These are phyloP conservation scores for Penicillium manginii DNA, from an alignment of 495 filamentous ascomycete genomes.

Conservation along the genomic window DNA sequence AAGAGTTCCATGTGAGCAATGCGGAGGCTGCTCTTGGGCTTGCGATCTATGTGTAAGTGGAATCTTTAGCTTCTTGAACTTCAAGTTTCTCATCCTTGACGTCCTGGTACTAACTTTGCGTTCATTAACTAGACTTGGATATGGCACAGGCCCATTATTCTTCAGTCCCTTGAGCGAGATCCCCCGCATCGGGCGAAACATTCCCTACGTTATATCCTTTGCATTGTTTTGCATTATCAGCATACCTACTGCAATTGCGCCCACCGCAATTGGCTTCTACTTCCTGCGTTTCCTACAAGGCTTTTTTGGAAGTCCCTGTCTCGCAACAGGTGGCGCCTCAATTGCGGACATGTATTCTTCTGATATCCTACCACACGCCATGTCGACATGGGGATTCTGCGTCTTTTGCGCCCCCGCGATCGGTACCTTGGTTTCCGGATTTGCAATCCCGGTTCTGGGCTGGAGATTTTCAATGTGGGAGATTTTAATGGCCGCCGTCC, in stretches of 20 bases:
- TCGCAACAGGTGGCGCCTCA: conserved; percentile 44
- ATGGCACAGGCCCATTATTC: conserved; percentile 47
- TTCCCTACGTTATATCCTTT: conserved; percentile 52
- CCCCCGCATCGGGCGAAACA: conserved; percentile 50
- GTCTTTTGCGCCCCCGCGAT: conserved; percentile 42
- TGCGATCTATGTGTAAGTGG: conserved; percentile 52
- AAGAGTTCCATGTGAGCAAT: conserved; percentile 48
- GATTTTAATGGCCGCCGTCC: conserved; percentile 44
- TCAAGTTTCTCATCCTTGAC: no score
- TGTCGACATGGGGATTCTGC: conserved; percentile 33
- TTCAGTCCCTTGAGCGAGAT: conserved; percentile 55
- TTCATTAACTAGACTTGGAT: conserved; percentile 31
- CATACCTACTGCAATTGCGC: conserved; percentile 41
- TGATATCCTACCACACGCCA: conserved; percentile 7
- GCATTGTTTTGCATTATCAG: conserved; percentile 50
- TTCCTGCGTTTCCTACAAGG: conserved; percentile 56
- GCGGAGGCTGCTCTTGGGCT: conserved; percentile 52
- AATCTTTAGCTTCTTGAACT: no score
- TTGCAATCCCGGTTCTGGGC: conserved; percentile 38
- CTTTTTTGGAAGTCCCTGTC: conserved; percentile 54
- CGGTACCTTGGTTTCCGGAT: conserved; percentile 44
- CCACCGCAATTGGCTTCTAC: conserved; percentile 14
- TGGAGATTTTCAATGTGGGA: conserved; percentile 53
- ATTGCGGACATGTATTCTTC: conserved; percentile 30
- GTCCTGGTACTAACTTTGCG: no score